These are phyloP conservation scores for Talaromyces sp. DNA, from an alignment of 2,329 filamentous ascomycete species.

Conservation along the genomic window DNA sequence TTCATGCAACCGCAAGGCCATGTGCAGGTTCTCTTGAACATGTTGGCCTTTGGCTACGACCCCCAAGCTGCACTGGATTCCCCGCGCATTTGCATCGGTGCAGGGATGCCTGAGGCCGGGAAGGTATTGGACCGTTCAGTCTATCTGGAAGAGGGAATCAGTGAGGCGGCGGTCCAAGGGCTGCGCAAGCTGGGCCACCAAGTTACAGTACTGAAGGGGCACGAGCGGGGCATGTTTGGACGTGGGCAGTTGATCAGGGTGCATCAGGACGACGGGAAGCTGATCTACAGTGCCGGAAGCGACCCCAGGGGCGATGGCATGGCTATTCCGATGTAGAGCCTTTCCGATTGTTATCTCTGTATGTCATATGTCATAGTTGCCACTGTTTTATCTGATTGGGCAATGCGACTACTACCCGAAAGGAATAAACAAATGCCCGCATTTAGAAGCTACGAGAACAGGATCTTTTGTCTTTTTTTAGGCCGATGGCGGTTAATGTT, in stretches of 20 bases:
- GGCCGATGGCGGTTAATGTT: not conserved
- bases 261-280: conserved; percentile 67
- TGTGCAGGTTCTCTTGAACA: conserved; percentile 85
- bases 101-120: conserved; percentile 60
- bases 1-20: conserved; percentile 99
- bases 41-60: conserved; percentile 73
- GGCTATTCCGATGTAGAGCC: conserved; percentile 46
- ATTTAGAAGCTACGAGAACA: not conserved
- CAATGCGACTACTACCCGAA: not conserved
- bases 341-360: not conserved
- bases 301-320: conserved; percentile 81
- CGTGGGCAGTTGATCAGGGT: conserved; percentile 80
- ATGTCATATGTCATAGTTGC: not conserved
- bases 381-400: not conserved
- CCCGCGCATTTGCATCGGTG: conserved; percentile 81
- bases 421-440: not conserved
- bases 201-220: conserved; percentile 63
- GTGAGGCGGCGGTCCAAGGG: conserved; percentile 60
- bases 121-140: conserved; percentile 60
- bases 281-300: conserved; percentile 83
- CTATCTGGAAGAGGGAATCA: conserved; percentile 78
- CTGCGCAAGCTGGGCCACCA: conserved; percentile 67
- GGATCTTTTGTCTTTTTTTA: not conserved
- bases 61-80: conserved; percentile 88
- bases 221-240: conserved; percentile 67